These are phyloP conservation scores for Heterobasidion irregulare DNA, from an alignment of 1,284 basidiomycete genomes.

Conservation along the genomic window DNA sequence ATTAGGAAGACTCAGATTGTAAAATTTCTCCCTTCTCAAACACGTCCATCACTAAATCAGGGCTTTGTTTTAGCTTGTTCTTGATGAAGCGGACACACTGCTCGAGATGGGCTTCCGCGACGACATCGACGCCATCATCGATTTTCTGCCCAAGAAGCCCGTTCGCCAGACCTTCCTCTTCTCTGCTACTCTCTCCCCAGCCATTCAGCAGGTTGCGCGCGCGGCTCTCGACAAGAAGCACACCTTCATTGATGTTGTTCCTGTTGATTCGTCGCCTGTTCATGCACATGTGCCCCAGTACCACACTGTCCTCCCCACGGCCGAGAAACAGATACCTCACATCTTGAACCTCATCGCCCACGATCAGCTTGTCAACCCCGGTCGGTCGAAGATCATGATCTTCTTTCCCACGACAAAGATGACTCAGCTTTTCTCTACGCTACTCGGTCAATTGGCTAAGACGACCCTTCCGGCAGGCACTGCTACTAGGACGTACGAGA, in stretches of 20 bases:
- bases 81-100: slow-evolving; percentile 95
- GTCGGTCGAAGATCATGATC: slow-evolving; percentile 74
- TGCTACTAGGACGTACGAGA: slow-evolving; percentile 64
- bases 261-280: slow-evolving; percentile 46
- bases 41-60: slow-evolving; percentile 7
- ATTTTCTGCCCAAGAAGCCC: slow-evolving; percentile 57
- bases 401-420: slow-evolving; percentile 90
- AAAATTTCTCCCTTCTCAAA: slow-evolving; percentile 17
- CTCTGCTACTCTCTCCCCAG: slow-evolving; percentile 76
- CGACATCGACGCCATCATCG: slow-evolving; percentile 75
- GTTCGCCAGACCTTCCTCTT: slow-evolving; percentile 90
- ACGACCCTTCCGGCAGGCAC: slow-evolving; percentile 38
- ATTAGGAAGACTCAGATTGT: slow-evolving; percentile 56
- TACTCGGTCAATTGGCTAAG: slow-evolving; percentile 46
- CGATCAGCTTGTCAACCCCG: slow-evolving; percentile 77
- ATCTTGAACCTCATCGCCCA: slow-evolving; percentile 78
- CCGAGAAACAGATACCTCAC: slow-evolving; percentile 73
- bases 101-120: slow-evolving; percentile 95
- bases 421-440: slow-evolving; percentile 67
- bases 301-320: slow-evolving; percentile 64
- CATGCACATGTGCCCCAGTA: slow-evolving; percentile 83
- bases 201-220: slow-evolving; percentile 56
- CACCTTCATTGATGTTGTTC: slow-evolving; percentile 56
- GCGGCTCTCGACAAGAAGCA: slow-evolving; percentile 46
- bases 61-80: slow-evolving; percentile 52